phyloP scores from a whole-genome alignment of 2,329 filamentous ascomycete genomes.

The Hymenoscyphus fructigenus region DNA sequence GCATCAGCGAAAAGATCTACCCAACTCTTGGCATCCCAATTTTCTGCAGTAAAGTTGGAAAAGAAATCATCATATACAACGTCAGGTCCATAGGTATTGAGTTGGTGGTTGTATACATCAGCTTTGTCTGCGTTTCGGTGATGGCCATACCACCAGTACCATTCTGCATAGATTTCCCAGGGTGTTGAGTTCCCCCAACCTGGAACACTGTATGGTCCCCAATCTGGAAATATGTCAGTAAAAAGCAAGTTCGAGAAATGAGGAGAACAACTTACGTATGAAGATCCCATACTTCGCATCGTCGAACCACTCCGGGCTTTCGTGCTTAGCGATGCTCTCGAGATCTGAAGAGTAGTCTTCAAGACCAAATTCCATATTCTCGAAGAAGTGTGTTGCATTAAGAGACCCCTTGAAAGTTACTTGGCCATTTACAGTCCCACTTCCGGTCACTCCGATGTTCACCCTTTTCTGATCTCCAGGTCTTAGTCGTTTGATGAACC shows the following conservation, averaged over 20 bases:
- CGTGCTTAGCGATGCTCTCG: slow-evolving; percentile 41
- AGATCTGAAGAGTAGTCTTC: slow-evolving; percentile 39
- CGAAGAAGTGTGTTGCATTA: slow-evolving; percentile 23
- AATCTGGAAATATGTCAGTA: slow-evolving; percentile 44
- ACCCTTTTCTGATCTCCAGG: slow-evolving; percentile 46
- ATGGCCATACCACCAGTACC: slow-evolving; percentile 51
- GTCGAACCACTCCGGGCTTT: slow-evolving; percentile 54
- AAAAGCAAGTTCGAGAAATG: neutral
- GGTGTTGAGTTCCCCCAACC: slow-evolving; percentile 46
- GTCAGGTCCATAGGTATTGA: slow-evolving; percentile 50
- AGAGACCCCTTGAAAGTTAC: slow-evolving; percentile 25
- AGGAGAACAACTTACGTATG: neutral
- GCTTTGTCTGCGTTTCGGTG: slow-evolving; percentile 44
- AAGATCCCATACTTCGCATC: slow-evolving; percentile 59
- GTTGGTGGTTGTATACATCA: slow-evolving; percentile 48
- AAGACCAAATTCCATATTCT: slow-evolving; percentile 37
- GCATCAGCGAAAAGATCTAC: slow-evolving; percentile 53
- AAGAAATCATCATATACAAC: slow-evolving; percentile 58
- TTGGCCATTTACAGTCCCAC: slow-evolving; percentile 26
- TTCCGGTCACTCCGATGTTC: slow-evolving; percentile 39
- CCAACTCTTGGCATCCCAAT: slow-evolving; percentile 52
- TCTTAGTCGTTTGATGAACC: slow-evolving; percentile 42
- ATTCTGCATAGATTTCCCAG: slow-evolving; percentile 43
- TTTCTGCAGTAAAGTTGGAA: slow-evolving; percentile 50
- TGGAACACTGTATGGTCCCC: slow-evolving; percentile 56